Percentiles rank a stretch among this genome's conserved stretches.
Conservation (phyloP, 257 asterid genomes). For the Petrea volubilis region DNA sequence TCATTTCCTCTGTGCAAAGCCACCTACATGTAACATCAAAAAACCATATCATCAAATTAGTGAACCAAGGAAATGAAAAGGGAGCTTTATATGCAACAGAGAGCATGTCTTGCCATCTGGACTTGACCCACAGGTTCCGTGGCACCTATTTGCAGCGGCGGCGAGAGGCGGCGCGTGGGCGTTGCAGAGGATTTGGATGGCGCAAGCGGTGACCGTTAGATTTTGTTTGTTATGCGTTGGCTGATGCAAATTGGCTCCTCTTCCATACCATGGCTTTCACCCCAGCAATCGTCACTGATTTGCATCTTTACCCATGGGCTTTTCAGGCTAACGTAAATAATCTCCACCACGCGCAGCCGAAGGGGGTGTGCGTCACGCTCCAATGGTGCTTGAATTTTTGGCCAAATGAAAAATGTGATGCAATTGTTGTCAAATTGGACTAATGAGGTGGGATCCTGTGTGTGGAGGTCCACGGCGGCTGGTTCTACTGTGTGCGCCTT, state of each 20-base stretch:
- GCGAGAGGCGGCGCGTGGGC: slow-evolving; percentile 49
- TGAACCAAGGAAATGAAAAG: background rate
- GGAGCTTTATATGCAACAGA: background rate
- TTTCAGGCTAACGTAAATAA: background rate
- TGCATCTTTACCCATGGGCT: slow-evolving; percentile 18
- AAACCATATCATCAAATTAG: slow-evolving; percentile 1
- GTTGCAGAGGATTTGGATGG: slow-evolving; percentile 8
- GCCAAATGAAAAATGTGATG: background rate
- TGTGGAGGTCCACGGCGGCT: slow-evolving; percentile 40
- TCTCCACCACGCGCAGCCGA: slow-evolving; percentile 27
- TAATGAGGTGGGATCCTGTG: slow-evolving; percentile 37
- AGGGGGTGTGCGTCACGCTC: slow-evolving; percentile 27
- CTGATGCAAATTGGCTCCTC: slow-evolving; percentile 28
- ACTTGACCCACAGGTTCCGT: slow-evolving; percentile 54
- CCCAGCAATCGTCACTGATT: background rate
- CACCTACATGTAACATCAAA: slow-evolving; percentile 20
- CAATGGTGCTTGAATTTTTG: slow-evolving; percentile 6
- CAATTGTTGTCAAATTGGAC: background rate
- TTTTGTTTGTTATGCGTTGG: slow-evolving; percentile 37
- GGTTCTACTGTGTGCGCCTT: slow-evolving; percentile 21
- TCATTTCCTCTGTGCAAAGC: slow-evolving; percentile 38
- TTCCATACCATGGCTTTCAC: slow-evolving; percentile 23
- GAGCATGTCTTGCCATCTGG: slow-evolving; percentile 2
- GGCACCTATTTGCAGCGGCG: slow-evolving; percentile 61
- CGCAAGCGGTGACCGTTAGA: slow-evolving; percentile 41